phyloP scores from a whole-genome alignment of 108 stramenopile species.

The Cyclostephanos tholiformis region DNA sequence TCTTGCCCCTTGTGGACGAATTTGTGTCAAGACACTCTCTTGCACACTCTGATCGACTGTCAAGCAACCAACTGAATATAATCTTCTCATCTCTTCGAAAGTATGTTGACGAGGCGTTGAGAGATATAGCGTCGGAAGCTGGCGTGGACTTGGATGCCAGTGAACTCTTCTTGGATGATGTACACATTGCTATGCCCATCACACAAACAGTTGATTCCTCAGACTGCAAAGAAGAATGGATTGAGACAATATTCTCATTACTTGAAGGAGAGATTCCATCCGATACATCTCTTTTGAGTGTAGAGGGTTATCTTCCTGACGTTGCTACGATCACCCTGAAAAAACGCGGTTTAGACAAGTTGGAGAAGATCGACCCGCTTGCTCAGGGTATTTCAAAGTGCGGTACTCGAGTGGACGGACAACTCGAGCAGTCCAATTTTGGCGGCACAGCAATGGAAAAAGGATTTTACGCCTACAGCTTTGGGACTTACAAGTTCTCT shows the following conservation, averaged over 20 bases:
- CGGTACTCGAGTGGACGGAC: conserved; percentile 50
- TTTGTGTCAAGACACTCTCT: conserved; percentile 73
- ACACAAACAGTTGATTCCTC: conserved; percentile 45
- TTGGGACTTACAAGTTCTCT: conserved; percentile 74
- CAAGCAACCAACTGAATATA: conserved; percentile 62
- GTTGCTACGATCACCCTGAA: conserved; percentile 69
- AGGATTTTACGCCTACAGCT: conserved; percentile 74
- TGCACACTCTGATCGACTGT: conserved; percentile 73
- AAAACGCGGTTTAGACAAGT: conserved; percentile 64
- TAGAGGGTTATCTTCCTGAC: conserved; percentile 77
- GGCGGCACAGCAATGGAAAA: conserved; percentile 55
- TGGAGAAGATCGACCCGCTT: conserved; percentile 62
- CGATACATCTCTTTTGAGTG: conserved; percentile 52
- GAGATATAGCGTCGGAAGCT: conserved; percentile 44
- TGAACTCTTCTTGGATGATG: conserved; percentile 27
- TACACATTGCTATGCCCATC: conserved; percentile 70
- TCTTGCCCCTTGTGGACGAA: conserved; percentile 76
- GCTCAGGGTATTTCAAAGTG: conserved; percentile 59
- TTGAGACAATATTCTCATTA: conserved; percentile 82
- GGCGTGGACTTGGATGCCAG: conserved; percentile 23
- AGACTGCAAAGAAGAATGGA: conserved; percentile 86
- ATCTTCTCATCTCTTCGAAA: conserved; percentile 52
- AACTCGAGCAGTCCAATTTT: conserved; percentile 10
- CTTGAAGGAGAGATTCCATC: conserved; percentile 62
- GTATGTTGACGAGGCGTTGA: conserved; percentile 44